Evolutionary conservation across 208 protist genomes (phyloP).

Genomic region (Leptomonas seymouri): DNA sequence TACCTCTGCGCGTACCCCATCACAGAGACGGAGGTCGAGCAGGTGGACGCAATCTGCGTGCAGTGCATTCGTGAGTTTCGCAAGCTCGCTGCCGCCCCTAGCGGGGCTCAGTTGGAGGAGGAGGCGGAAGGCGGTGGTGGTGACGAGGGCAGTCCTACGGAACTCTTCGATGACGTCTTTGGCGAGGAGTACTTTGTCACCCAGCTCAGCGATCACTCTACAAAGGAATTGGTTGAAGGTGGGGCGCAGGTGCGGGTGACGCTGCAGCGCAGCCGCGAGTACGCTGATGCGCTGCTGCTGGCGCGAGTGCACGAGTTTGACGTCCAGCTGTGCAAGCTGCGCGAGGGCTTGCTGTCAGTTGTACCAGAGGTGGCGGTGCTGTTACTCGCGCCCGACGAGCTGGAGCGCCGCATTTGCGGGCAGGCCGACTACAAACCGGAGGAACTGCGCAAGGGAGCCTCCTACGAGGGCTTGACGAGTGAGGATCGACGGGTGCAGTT

Average conservation of each 20-base stretch:
- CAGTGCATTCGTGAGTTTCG: conserved; percentile 89
- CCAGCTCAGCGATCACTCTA: conserved; percentile 74
- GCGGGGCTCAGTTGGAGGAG: neutral
- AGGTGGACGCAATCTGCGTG: conserved; percentile 83
- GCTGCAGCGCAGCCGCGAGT: conserved; percentile 71
- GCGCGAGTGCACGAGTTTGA: conserved; percentile 86
- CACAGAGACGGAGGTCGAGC: conserved; percentile 67
- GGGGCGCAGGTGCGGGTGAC: conserved; percentile 75
- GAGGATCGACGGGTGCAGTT: conserved; percentile 88
- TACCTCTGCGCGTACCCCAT: conserved; percentile 72
- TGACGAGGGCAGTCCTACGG: conserved; percentile 33
- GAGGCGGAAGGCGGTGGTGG: neutral
- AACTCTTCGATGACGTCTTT: conserved; percentile 84
- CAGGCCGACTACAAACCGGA: conserved; percentile 87
- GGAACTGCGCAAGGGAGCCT: conserved; percentile 77
- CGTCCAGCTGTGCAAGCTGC: conserved; percentile 73
- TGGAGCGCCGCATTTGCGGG: conserved; percentile 92
- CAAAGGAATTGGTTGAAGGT: conserved; percentile 71
- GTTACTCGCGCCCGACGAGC: conserved; percentile 84
- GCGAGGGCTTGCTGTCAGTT: conserved; percentile 84
- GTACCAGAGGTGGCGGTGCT: conserved; percentile 85
- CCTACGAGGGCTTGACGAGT: conserved; percentile 83
- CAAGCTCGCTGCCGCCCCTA: conserved; percentile 36
- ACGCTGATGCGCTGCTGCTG: conserved; percentile 71
- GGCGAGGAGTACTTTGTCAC: conserved; percentile 88